Conservation (phyloP, 352 stramenopile genomes). For the Phytopythium ostracodes region DNA sequence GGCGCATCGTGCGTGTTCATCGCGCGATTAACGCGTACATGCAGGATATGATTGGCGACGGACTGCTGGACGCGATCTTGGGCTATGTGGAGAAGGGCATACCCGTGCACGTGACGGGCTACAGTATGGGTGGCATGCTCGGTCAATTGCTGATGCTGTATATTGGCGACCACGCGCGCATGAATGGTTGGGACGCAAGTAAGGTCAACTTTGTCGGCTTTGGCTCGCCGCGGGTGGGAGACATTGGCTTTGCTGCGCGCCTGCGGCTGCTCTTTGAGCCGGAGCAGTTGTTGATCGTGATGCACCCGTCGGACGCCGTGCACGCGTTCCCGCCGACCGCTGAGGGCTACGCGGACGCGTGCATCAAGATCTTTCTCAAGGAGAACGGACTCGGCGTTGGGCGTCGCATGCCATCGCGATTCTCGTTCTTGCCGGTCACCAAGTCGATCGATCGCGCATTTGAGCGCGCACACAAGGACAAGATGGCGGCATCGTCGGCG, state of each 20-base stretch:
- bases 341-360: constrained; percentile 74
- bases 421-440: constrained; percentile 73
- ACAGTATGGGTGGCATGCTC: constrained; percentile 85
- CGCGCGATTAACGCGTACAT: constrained; percentile 79
- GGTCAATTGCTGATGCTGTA: constrained; percentile 79
- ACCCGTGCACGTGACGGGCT: constrained; percentile 77
- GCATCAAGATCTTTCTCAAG: constrained; percentile 84
- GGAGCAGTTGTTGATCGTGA: constrained; percentile 79
- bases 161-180: constrained; percentile 68
- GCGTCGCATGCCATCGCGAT: constrained; percentile 58
- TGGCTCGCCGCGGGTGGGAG: constrained; percentile 71
- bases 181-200: constrained; percentile 63
- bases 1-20: constrained; percentile 64
- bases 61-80: constrained; percentile 68
- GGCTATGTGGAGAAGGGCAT: constrained; percentile 70
- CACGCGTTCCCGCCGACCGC: constrained; percentile 80
- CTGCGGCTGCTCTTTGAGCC: constrained; percentile 72
- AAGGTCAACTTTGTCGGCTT: constrained; percentile 87
- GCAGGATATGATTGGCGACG: constrained; percentile 82
- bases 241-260: constrained; percentile 72
- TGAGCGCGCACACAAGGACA: constrained; percentile 56
- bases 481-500: constrained; percentile 19
- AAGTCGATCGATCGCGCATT: constrained; percentile 75
- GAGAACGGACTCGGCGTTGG: constrained; percentile 63
- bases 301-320: constrained; percentile 79